Conservation (phyloP, 768 basidiomycete species). For the Phanerodontia chrysosporium region DNA sequence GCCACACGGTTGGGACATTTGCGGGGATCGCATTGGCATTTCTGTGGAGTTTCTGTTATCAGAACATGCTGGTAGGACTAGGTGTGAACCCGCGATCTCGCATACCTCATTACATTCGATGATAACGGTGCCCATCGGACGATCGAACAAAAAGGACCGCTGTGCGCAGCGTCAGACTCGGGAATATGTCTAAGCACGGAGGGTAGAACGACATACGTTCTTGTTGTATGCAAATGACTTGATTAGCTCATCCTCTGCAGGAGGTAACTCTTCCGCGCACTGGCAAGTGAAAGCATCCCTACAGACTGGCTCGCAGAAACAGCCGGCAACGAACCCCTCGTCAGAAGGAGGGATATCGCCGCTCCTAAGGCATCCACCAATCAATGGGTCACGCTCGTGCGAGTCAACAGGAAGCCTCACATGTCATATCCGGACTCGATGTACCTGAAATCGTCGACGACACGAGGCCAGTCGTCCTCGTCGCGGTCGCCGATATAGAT, state of each 20-base stretch:
- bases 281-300: too few relatives aligned
- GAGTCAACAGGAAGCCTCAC: constrained; percentile 22
- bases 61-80: too few relatives aligned
- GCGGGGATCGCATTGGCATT: constrained; percentile 39
- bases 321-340: too few relatives aligned
- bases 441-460: constrained; percentile 45
- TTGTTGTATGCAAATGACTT: constrained; percentile 4
- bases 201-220: background rate
- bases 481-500: constrained; percentile 31
- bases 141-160: constrained; percentile 47
- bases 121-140: constrained; percentile 39
- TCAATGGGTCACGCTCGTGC: too few relatives aligned
- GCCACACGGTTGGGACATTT: constrained; percentile 58
- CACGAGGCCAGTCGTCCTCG: constrained; percentile 36
- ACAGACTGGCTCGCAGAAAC: too few relatives aligned
- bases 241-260: too few relatives aligned
- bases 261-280: too few relatives aligned
- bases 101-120: constrained; percentile 65
- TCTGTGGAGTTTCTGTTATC: constrained; percentile 22
- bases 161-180: constrained; percentile 20
- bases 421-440: constrained; percentile 49
- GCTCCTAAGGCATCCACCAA: too few relatives aligned
- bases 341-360: too few relatives aligned
- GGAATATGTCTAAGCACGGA: too few relatives aligned
- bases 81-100: background rate